Evolutionary conservation across 148 eudicot genomes (phyloP), one percentile per base, ranked within the genome.

Genomic region (Bassia scoparia): DNA sequence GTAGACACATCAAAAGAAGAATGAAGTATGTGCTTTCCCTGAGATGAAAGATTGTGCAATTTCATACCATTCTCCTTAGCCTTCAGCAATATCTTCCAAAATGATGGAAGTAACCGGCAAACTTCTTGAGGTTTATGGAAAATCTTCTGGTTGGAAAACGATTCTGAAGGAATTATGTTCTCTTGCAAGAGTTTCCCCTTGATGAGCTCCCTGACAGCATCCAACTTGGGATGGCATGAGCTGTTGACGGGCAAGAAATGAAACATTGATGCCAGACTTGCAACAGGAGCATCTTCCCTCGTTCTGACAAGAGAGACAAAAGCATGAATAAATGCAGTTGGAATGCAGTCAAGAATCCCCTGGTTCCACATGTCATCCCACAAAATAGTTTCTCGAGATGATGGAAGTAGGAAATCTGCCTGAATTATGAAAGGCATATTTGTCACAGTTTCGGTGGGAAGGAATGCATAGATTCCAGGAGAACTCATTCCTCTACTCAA

Each of bases 371-470:
- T 63, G 73, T 81, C 70, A 74, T 85, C 96, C 83, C 88, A 69
- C 34, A 90, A 78, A 23, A 90, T 90, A 29, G 79, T 81, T 71
- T 90, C 96, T 34, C 96, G 81, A 0, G 94, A 89, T 1, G 94
- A 86, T 14, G 90, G 85, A 17, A 89, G 83, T 44, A 90, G 84
- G 58, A 90, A 90, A 84, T 90, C 90, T 3, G 92, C 90, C 70
- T 88, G 92, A 52, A 88, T 85, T 37, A 88, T 85, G 72, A 90
- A 88, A 0, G 92, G 96, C 55, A 90, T 82, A 67, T 90, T 86
- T 0, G 96, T 90, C 21, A 88, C 86, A 77, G 83, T 86, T 71
- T 88, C 92, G 3, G 96, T 90, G 0, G 96, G 92, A 56, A 90
- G 88, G 35, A 86, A 90, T 13, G 92, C 86, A 43, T 84, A 88